phyloP scores from a whole-genome alignment of 257 asterid genomes.

The Ligustrum vulgare region DNA sequence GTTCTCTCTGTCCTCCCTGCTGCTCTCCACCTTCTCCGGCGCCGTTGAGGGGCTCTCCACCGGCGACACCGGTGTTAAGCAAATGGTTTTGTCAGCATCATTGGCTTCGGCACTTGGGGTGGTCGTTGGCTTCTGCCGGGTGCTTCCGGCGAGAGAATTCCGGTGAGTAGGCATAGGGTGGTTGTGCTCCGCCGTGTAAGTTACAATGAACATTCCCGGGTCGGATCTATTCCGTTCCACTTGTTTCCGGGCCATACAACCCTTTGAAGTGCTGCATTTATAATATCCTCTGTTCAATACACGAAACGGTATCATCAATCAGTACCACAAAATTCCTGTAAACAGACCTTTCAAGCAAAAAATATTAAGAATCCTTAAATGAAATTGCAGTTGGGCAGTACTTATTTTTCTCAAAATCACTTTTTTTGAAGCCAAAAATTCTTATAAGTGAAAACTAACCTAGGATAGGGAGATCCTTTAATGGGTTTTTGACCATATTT shows the following conservation, averaged over 20 bases:
- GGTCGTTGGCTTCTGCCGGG: conserved; percentile 56
- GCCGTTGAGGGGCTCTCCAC: conserved; percentile 12
- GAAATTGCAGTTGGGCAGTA: not conserved
- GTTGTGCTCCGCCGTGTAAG: conserved; percentile 89
- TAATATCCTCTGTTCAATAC: conserved; percentile 72
- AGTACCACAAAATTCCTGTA: conserved; percentile 1
- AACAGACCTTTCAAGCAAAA: not conserved
- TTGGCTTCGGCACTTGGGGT: conserved; percentile 16
- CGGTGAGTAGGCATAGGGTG: conserved; percentile 95
- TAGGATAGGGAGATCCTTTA: conserved; percentile 95
- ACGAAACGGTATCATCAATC: not conserved
- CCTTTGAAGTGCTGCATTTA: conserved; percentile 91
- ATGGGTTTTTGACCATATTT: conserved; percentile 97
- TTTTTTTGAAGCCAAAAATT: not conserved
- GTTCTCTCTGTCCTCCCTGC: conserved; percentile 40
- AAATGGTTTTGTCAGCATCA: conserved; percentile 34
- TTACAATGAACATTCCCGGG: conserved; percentile 85
- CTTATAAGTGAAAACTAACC: conserved; percentile 31
- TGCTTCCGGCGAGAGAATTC: conserved; percentile 86
- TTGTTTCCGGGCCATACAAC: conserved; percentile 90
- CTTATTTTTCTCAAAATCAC: not conserved
- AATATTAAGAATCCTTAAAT: not conserved
- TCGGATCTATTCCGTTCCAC: conserved; percentile 96
- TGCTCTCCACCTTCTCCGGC: conserved; percentile 34
- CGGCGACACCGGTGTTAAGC: conserved; percentile 23